Conservation (phyloP, 1,284 basidiomycete genomes). For the Apiotrichum sp. region DNA sequence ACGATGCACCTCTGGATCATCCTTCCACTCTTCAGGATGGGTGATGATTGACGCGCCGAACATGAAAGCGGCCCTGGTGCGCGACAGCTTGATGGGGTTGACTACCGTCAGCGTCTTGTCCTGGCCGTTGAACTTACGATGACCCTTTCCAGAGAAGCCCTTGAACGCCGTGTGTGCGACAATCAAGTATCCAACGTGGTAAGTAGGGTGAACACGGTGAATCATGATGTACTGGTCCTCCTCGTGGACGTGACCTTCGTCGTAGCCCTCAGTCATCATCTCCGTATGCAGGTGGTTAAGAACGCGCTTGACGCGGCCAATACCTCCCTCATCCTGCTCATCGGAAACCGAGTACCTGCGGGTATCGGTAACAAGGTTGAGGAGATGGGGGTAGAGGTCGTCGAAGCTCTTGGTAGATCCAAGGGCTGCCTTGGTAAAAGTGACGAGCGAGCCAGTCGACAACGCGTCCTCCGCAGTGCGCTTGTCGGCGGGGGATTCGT, state of each 20-base stretch:
- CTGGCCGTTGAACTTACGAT: slow-evolving; percentile 51
- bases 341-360: slow-evolving; percentile 63
- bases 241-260: slow-evolving; percentile 90
- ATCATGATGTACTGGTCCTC: slow-evolving; percentile 90
- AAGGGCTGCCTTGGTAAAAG: slow-evolving; percentile 77
- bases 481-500: slow-evolving; percentile 81
- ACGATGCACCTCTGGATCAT: slow-evolving; percentile 56
- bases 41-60: slow-evolving; percentile 70
- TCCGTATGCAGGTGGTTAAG: slow-evolving; percentile 81
- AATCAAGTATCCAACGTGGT: slow-evolving; percentile 83
- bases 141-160: slow-evolving; percentile 69
- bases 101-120: slow-evolving; percentile 53
- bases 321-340: slow-evolving; percentile 51
- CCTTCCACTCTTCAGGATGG: slow-evolving; percentile 55
- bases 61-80: slow-evolving; percentile 71
- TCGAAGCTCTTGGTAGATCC: slow-evolving; percentile 94
- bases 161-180: slow-evolving; percentile 88
- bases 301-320: slow-evolving; percentile 72
- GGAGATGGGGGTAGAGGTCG: slow-evolving; percentile 85
- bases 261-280: slow-evolving; percentile 73
- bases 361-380: slow-evolving; percentile 78
- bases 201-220: slow-evolving; percentile 81
- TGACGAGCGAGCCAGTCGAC: slow-evolving; percentile 77
- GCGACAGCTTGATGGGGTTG: slow-evolving; percentile 71
- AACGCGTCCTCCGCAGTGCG: slow-evolving; percentile 86